A percentile compares a stretch with the other conserved stretches of the same genome.
Conservation (phyloP, 257 asterid species). For the Nicotiana attenuata region DNA sequence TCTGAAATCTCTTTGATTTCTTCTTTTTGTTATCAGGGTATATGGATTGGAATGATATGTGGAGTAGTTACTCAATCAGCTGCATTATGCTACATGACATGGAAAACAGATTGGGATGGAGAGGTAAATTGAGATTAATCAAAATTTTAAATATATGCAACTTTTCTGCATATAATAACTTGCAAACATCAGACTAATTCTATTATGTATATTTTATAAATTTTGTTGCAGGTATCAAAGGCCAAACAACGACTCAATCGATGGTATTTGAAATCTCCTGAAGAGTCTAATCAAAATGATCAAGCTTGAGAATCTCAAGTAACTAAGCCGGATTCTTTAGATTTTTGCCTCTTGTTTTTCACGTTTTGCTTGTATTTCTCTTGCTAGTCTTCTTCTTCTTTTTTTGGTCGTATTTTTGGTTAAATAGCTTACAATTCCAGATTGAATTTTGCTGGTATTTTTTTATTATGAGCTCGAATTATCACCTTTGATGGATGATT, state of each 20-base stretch:
- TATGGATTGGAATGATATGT: conserved; percentile 80
- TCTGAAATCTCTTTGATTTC: not conserved
- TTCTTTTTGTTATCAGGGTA: conserved; percentile 42
- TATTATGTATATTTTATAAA: not conserved
- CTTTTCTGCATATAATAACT: not conserved
- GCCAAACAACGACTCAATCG: conserved; percentile 9
- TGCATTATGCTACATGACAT: conserved; percentile 66
- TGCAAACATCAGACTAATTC: not conserved
- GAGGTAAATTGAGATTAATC: conserved; percentile 25
- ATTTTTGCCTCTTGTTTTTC: not conserved
- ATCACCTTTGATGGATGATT: not conserved
- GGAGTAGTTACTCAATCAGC: conserved; percentile 57
- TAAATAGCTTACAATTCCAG: not conserved
- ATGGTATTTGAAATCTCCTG: conserved; percentile 54
- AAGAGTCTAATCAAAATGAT: conserved; percentile 29
- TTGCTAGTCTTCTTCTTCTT: not conserved
- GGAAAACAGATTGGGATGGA: conserved; percentile 70
- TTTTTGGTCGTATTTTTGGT: not conserved
- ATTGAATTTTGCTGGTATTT: not conserved
- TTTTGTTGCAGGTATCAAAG: conserved; percentile 6
- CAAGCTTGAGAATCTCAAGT: conserved; percentile 24
- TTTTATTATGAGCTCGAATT: not conserved
- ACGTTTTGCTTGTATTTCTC: not conserved
- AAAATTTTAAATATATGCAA: not conserved
- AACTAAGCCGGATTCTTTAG: not conserved